These are phyloP conservation scores for Combretum micranthum DNA, from an alignment of 345 rosid genomes.

Conservation along the genomic window DNA sequence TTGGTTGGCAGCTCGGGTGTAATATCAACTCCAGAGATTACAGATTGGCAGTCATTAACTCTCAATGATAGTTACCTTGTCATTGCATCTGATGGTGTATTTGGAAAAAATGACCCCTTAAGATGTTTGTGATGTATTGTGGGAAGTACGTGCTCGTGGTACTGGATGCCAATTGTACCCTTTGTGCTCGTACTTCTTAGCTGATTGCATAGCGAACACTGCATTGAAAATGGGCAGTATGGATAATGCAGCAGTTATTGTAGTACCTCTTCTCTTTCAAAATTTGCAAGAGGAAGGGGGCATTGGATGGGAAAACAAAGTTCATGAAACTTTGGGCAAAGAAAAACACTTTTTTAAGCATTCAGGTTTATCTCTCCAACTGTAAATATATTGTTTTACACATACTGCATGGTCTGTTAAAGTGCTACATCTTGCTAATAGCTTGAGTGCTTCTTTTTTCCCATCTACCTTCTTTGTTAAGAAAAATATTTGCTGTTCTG, in stretches of 20 bases:
- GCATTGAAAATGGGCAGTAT: conserved; percentile 73
- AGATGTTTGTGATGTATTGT: conserved; percentile 72
- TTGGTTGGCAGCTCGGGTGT: conserved; percentile 60
- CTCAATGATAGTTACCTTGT: conserved; percentile 78
- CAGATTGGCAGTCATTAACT: conserved; percentile 66
- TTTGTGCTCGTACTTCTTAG: conserved; percentile 60
- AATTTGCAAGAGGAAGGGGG: conserved; percentile 29
- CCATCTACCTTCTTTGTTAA: too few relatives aligned
- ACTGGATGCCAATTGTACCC: conserved; percentile 37
- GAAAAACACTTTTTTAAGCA: conserved; percentile 27
- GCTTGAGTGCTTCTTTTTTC: too few relatives aligned
- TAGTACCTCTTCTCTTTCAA: conserved; percentile 62
- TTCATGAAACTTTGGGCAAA: conserved; percentile 23
- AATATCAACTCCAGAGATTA: conserved; percentile 82
- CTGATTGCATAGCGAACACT: conserved; percentile 70
- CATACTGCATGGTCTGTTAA: too few relatives aligned
- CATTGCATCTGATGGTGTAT: conserved; percentile 92
- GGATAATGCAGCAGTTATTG: conserved; percentile 82
- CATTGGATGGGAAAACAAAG: conserved; percentile 22
- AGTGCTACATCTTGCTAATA: too few relatives aligned
- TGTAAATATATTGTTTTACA: background rate
- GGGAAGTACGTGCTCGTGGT: conserved; percentile 46
- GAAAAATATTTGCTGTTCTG: too few relatives aligned
- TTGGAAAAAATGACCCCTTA: conserved; percentile 71
- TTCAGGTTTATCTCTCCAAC: conserved; percentile 36